Evolutionary conservation across 345 rosid genomes (phyloP).

Genomic region (Camelina sativa): DNA sequence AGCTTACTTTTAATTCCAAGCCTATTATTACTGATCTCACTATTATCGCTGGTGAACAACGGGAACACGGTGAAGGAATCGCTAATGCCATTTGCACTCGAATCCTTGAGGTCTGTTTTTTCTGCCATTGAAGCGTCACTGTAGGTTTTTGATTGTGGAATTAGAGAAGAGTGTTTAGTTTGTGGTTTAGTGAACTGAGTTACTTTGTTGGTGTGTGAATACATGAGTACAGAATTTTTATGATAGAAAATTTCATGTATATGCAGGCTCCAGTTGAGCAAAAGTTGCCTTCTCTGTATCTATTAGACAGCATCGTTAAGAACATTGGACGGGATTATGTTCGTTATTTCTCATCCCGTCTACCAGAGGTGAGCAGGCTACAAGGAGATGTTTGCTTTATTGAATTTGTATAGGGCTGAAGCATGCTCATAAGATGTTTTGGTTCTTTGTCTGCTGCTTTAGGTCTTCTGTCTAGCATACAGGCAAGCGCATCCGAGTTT

Average conservation of each 20-base stretch:
- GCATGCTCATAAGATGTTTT: slow-evolving; percentile 20
- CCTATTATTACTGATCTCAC: slow-evolving; percentile 98
- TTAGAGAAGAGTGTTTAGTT: slow-evolving; percentile 13
- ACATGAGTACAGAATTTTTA: neutral
- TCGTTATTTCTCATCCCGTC: slow-evolving; percentile 71
- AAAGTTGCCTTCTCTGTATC: slow-evolving; percentile 87
- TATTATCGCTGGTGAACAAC: slow-evolving; percentile 89
- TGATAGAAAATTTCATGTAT: slow-evolving; percentile 14
- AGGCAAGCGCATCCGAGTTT: slow-evolving; percentile 72
- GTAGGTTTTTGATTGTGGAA: neutral
- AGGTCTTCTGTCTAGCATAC: slow-evolving; percentile 91
- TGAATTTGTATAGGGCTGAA: slow-evolving; percentile 19
- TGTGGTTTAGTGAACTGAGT: slow-evolving; percentile 17
- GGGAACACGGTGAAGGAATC: slow-evolving; percentile 77
- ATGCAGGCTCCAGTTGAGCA: slow-evolving; percentile 89
- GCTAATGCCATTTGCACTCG: slow-evolving; percentile 87
- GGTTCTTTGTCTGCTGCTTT: slow-evolving; percentile 25
- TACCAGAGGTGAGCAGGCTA: slow-evolving; percentile 84
- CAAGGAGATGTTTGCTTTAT: neutral
- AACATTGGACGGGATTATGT: slow-evolving; percentile 88
- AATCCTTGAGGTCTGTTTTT: slow-evolving; percentile 74
- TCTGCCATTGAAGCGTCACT: neutral
- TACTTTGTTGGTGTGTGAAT: neutral
- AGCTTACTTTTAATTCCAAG: slow-evolving; percentile 88
- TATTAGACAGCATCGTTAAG: slow-evolving; percentile 96